Evolutionary conservation across 495 filamentous ascomycete genomes (phyloP).

Genomic region (Xylaria telfairii): DNA sequence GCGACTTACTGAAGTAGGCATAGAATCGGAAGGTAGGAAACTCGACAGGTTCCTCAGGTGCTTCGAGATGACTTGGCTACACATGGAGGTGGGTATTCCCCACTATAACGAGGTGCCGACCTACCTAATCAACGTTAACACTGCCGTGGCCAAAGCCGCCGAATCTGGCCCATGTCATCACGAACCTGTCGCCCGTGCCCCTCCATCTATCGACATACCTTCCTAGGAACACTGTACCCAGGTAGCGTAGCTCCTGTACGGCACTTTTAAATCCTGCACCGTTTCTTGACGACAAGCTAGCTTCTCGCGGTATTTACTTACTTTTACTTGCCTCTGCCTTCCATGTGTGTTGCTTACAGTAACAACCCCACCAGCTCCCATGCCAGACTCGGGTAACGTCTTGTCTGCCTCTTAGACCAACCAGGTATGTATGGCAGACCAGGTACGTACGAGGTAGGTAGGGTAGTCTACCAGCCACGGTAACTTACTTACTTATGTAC

Average conservation of each 20-base stretch:
- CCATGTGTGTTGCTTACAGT: background rate
- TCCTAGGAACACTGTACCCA: background rate
- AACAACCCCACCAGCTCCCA: background rate
- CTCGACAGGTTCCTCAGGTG: background rate
- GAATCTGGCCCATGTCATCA: background rate
- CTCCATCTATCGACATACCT: background rate
- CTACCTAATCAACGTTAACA: constrained; percentile 16
- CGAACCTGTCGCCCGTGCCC: background rate
- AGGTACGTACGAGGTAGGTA: too few species aligned
- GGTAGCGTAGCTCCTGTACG: background rate
- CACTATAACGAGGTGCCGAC: background rate
- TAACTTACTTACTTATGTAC: too few species aligned
- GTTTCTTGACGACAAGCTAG: background rate
- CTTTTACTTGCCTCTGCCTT: too few species aligned
- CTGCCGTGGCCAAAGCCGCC: background rate
- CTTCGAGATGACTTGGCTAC: background rate
- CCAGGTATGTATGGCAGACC: too few species aligned
- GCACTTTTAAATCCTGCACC: background rate
- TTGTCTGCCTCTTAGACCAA: too few species aligned
- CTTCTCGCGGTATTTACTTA: background rate
- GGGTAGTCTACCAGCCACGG: too few species aligned
- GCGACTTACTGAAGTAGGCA: background rate
- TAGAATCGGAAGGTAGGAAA: constrained; percentile 15
- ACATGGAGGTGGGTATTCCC: constrained; percentile 1
- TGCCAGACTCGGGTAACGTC: too few species aligned